phyloP scores from a whole-genome alignment of 352 stramenopile genomes.

The Pythium guiyangense region DNA sequence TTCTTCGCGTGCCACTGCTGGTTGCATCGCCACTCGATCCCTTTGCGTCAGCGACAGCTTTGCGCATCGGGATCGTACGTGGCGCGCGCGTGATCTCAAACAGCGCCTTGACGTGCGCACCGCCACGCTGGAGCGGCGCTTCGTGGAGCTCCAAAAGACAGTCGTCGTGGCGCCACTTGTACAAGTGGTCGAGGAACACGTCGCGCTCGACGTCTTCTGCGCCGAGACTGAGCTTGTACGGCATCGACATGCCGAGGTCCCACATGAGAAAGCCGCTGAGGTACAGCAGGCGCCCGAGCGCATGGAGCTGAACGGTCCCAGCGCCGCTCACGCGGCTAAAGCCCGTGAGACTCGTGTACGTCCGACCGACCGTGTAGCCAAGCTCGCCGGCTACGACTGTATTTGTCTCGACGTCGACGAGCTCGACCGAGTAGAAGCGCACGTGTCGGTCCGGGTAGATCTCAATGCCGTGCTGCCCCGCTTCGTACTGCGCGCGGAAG shows the following conservation, averaged over 20 bases:
- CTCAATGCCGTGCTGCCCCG: conserved; percentile 48
- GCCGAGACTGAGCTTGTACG: conserved; percentile 83
- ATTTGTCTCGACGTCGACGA: conserved; percentile 78
- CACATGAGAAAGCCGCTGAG: conserved; percentile 76
- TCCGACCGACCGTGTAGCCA: conserved; percentile 89
- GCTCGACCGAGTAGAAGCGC: conserved; percentile 89
- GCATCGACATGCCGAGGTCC: conserved; percentile 89
- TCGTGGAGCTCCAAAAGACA: conserved; percentile 44
- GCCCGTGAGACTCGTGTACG: conserved; percentile 89
- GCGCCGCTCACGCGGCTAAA: conserved; percentile 69
- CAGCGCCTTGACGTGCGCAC: conserved; percentile 46
- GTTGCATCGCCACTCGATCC: conserved; percentile 5
- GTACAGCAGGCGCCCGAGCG: conserved; percentile 68
- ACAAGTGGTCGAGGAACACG: conserved; percentile 63
- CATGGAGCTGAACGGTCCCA: conserved; percentile 84
- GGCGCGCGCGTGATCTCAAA: conserved; percentile 43
- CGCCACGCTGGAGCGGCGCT: conserved; percentile 24
- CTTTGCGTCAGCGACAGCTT: not conserved
- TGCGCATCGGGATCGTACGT: conserved; percentile 9
- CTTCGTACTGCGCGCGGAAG: conserved; percentile 72
- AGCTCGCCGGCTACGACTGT: conserved; percentile 88
- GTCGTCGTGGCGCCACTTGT: conserved; percentile 53
- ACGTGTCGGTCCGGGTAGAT: conserved; percentile 56
- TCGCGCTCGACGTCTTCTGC: conserved; percentile 67
- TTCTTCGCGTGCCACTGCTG: not conserved